These are phyloP conservation scores for Ophiocordyceps camponoti-leonardi DNA, from an alignment of 2,329 filamentous ascomycete genomes.

Conservation along the genomic window DNA sequence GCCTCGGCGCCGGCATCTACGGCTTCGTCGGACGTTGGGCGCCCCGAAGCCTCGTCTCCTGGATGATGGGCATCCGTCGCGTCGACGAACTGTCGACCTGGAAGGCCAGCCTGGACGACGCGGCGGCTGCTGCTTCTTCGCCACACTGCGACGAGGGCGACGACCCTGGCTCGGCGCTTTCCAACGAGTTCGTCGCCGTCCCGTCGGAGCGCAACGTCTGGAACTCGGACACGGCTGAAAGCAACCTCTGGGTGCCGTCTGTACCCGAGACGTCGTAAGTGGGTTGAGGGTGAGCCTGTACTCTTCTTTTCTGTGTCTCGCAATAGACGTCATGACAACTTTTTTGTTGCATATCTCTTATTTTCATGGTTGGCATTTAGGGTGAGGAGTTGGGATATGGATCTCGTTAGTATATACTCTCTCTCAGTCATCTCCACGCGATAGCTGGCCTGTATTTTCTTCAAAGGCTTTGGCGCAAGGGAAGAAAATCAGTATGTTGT, in stretches of 20 bases:
- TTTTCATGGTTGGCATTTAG: background rate
- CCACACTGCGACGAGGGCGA: conserved; percentile 17
- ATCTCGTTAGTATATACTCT: background rate
- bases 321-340: background rate
- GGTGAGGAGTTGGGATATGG: background rate
- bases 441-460: background rate
- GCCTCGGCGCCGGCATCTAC: conserved; percentile 70
- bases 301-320: background rate
- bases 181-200: conserved; percentile 34
- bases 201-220: conserved; percentile 22
- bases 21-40: conserved; percentile 70
- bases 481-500: too few relatives aligned
- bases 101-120: conserved; percentile 26
- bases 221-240: conserved; percentile 22
- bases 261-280: conserved; percentile 7
- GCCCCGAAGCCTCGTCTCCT: conserved; percentile 62
- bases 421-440: too few relatives aligned
- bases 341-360: background rate
- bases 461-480: background rate
- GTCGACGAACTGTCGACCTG: conserved; percentile 39
- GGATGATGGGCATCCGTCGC: conserved; percentile 74
- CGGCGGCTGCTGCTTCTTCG: conserved; percentile 6
- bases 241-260: conserved; percentile 26
- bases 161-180: conserved; percentile 11
- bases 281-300: too few relatives aligned